These are phyloP conservation scores for Tolypocladium guangdongense DNA, from an alignment of 2,329 filamentous ascomycete genomes.

Conservation along the genomic window DNA sequence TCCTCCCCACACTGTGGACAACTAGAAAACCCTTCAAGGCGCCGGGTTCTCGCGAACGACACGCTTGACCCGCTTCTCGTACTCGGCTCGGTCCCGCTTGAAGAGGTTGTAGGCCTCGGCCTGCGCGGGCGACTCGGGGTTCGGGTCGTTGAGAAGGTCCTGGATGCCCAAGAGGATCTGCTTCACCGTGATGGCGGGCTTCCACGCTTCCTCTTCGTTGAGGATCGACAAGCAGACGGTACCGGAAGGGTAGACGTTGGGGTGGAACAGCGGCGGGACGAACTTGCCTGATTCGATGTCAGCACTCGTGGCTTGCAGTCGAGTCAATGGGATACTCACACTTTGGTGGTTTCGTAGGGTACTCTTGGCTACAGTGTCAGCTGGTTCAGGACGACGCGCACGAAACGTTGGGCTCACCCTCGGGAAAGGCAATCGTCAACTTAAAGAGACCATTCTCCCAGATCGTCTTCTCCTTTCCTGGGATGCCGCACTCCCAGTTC, in stretches of 20 bases:
- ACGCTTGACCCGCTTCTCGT: conserved; percentile 77
- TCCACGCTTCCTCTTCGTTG: conserved; percentile 98
- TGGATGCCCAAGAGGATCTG: conserved; percentile 95
- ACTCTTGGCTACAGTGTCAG: conserved; percentile 48
- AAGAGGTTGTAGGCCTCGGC: conserved; percentile 96
- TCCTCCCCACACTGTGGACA: not conserved
- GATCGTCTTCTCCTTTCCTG: conserved; percentile 90
- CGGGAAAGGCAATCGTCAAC: conserved; percentile 82
- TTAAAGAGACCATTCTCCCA: conserved; percentile 99
- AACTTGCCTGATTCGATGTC: conserved; percentile 68
- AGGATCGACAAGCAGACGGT: conserved; percentile 95
- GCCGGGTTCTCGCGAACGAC: conserved; percentile 86
- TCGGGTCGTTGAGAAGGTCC: conserved; percentile 89
- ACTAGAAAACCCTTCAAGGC: conserved; percentile 33
- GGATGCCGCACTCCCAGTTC: conserved; percentile 92
- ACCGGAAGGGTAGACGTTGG: conserved; percentile 95
- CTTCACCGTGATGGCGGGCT: conserved; percentile 96
- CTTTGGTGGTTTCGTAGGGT: conserved; percentile 96
- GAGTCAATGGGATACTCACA: conserved; percentile 52
- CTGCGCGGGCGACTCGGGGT: conserved; percentile 92
- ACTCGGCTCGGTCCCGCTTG: conserved; percentile 78
- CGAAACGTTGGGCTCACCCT: conserved; percentile 50
- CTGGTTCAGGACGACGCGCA: not conserved
- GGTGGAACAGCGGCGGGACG: conserved; percentile 88
- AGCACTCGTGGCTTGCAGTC: not conserved